Evolutionary conservation across 176 grass and related monocot genomes (phyloP).

Genomic region (Otatea glauca): DNA sequence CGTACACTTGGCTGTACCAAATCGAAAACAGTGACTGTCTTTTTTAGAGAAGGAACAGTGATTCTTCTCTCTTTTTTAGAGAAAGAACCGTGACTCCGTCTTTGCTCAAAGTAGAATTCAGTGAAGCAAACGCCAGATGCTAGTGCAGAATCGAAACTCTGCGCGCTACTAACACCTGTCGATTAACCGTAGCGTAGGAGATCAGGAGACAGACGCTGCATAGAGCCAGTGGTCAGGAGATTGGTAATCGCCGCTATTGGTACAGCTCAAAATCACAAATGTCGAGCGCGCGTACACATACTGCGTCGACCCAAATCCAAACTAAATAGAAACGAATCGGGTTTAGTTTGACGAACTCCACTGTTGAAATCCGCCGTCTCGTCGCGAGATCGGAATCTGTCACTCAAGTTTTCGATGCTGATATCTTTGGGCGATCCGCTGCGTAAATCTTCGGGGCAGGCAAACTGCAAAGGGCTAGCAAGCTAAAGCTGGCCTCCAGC

Average conservation of each 20-base stretch:
- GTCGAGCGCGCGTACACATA: neutral
- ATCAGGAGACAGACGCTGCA: neutral
- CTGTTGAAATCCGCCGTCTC: conserved; percentile 33
- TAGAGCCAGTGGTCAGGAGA: neutral
- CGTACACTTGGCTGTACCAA: conserved; percentile 7
- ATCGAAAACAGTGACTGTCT: neutral
- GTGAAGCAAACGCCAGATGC: neutral
- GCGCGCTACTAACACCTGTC: neutral
- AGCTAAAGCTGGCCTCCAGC: conserved; percentile 20
- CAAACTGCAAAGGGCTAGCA: neutral
- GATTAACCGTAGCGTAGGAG: neutral
- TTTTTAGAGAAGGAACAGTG: neutral
- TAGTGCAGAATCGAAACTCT: neutral
- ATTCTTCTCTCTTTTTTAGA: neutral
- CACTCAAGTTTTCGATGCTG: conserved; percentile 21
- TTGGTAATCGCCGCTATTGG: neutral
- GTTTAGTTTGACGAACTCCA: neutral
- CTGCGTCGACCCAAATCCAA: neutral
- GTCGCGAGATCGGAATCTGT: conserved; percentile 49
- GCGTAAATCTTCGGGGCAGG: neutral
- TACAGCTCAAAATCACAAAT: neutral
- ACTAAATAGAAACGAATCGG: neutral
- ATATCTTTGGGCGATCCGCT: conserved; percentile 37
- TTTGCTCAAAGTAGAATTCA: neutral
- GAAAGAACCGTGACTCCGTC: neutral